phyloP scores from a whole-genome alignment of 108 stramenopile genomes.

The Aurantiochytrium sp. region DNA sequence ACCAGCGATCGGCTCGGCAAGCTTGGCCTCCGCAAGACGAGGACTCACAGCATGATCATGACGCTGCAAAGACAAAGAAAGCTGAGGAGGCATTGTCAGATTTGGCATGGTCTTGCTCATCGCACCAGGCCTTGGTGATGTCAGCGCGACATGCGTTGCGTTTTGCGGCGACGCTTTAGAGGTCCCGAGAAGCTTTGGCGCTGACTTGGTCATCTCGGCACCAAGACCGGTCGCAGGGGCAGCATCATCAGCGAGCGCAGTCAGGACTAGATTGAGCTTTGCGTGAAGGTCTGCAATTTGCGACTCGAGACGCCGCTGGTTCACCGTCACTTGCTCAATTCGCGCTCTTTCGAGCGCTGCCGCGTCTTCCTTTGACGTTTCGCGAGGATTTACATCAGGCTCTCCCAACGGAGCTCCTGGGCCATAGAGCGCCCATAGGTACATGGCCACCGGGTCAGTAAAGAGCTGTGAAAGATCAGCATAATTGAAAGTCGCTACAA shows the following conservation, averaged over 20 bases:
- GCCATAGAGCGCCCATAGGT: neutral
- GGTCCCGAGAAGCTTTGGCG: neutral
- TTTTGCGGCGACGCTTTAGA: neutral
- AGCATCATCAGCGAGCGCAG: neutral
- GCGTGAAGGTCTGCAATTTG: neutral
- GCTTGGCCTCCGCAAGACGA: too few relatives aligned
- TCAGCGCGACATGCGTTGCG: neutral
- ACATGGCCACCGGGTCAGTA: neutral
- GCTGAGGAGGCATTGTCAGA: neutral
- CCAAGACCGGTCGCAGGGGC: neutral
- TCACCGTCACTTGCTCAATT: neutral
- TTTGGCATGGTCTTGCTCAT: neutral
- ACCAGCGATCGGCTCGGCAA: too few relatives aligned
- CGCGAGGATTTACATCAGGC: neutral
- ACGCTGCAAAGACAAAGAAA: neutral
- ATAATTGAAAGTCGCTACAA: neutral
- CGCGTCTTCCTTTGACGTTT: neutral
- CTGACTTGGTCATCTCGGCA: neutral
- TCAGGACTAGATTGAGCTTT: neutral
- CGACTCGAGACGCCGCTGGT: neutral
- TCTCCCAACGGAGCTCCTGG: neutral
- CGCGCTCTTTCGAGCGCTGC: neutral
- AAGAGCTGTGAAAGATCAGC: neutral
- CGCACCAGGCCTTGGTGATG: neutral
- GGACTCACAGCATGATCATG: neutral